phyloP scores from a whole-genome alignment of 208 protist genomes.

The Kentomonas sorsogonicus region DNA sequence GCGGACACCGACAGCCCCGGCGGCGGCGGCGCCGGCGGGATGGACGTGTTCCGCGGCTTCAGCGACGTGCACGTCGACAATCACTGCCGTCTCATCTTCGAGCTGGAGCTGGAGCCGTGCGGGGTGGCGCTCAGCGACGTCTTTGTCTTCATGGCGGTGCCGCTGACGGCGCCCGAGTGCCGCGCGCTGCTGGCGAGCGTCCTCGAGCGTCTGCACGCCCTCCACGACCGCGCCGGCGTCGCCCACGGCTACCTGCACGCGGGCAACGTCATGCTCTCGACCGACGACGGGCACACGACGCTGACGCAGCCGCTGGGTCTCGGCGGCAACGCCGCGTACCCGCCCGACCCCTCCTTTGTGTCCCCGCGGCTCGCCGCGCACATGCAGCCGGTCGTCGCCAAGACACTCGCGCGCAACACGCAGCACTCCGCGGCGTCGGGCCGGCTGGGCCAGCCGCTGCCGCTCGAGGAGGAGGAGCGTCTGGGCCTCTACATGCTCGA shows the following conservation, averaged over 20 bases:
- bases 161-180: slow-evolving; percentile 32
- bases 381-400: slow-evolving; percentile 19
- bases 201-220: slow-evolving; percentile 25
- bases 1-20: background rate
- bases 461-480: background rate
- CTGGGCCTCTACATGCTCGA: slow-evolving; percentile 4
- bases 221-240: slow-evolving; percentile 59
- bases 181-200: slow-evolving; percentile 46
- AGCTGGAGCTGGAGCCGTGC: slow-evolving; percentile 56
- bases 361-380: slow-evolving; percentile 22
- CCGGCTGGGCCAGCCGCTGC: background rate
- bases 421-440: background rate
- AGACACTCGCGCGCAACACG: slow-evolving; percentile 7
- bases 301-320: slow-evolving; percentile 56
- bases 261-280: slow-evolving; percentile 69
- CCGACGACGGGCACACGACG: slow-evolving; percentile 51
- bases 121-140: slow-evolving; percentile 52
- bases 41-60: slow-evolving; percentile 38
- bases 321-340: slow-evolving; percentile 33
- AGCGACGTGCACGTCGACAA: slow-evolving; percentile 51
- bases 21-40: background rate
- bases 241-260: slow-evolving; percentile 73
- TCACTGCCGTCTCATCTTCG: slow-evolving; percentile 45
- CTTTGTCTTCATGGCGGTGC: slow-evolving; percentile 30
- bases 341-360: slow-evolving; percentile 40